Percentiles rank a stretch among this genome's conserved stretches.
Evolutionary conservation across 257 asterid species (phyloP).

Genomic region (Primulina tabacum): DNA sequence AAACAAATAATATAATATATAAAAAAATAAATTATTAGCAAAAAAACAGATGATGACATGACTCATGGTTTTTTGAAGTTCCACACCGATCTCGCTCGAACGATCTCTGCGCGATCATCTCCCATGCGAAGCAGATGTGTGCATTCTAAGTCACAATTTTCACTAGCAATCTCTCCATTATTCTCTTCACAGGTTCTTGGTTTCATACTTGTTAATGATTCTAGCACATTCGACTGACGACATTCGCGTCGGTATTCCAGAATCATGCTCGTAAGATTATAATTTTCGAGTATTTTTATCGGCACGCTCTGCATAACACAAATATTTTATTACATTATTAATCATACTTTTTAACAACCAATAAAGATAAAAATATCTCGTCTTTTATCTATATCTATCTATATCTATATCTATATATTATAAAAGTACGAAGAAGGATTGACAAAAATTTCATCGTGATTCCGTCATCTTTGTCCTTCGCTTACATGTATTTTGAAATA

Average conservation of each 20-base stretch:
- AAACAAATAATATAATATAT: background rate
- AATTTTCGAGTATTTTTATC: slow-evolving; percentile 53
- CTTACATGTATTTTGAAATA: too few species aligned
- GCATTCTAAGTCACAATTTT: slow-evolving; percentile 39
- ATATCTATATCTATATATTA: too few species aligned
- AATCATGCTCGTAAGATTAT: slow-evolving; percentile 56
- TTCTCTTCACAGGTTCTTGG: slow-evolving; percentile 8
- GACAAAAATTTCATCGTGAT: too few species aligned
- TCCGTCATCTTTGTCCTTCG: too few species aligned
- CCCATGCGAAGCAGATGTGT: slow-evolving; percentile 86
- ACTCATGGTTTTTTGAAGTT: slow-evolving; percentile 32
- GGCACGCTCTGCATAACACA: slow-evolving; percentile 64
- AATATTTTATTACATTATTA: background rate
- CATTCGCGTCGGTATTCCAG: slow-evolving; percentile 76
- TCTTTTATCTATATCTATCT: too few species aligned
- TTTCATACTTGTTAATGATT: slow-evolving; percentile 58
- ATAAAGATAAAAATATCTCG: background rate
- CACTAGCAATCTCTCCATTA: background rate
- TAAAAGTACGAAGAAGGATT: too few species aligned
- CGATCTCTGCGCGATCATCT: slow-evolving; percentile 59
- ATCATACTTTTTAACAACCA: background rate
- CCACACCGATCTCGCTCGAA: slow-evolving; percentile 83
- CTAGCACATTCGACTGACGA: slow-evolving; percentile 54
- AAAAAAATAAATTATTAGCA: slow-evolving; percentile 15
- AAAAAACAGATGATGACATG: background rate